Evolutionary conservation across 2,329 filamentous ascomycete genomes (phyloP).

Genomic region (Pyricularia sp.): DNA sequence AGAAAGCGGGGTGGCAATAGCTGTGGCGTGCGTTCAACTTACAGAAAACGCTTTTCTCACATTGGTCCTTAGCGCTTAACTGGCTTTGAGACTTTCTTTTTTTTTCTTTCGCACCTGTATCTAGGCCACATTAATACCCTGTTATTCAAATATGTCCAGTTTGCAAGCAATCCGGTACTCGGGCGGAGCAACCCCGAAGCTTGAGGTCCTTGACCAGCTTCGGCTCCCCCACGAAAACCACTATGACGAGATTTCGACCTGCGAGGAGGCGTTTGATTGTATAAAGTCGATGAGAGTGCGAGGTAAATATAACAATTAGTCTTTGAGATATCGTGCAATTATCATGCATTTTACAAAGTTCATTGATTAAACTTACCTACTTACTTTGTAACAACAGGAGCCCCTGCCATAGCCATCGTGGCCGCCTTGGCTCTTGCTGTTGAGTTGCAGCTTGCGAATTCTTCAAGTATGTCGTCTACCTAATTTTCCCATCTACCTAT

Average conservation of each 20-base stretch:
- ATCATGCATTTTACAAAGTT: neutral
- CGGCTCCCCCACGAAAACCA: constrained; percentile 66
- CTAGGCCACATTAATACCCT: neutral
- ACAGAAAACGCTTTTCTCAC: neutral
- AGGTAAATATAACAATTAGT: constrained; percentile 21
- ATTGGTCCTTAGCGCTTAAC: neutral
- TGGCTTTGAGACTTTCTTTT: neutral
- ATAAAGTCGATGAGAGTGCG: constrained; percentile 70
- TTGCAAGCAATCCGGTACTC: constrained; percentile 70
- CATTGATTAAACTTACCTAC: neutral
- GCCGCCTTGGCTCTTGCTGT: constrained; percentile 79
- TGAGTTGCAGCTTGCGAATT: constrained; percentile 52
- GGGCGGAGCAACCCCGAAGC: constrained; percentile 37
- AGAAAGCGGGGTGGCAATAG: neutral
- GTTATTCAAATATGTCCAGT: constrained; percentile 28
- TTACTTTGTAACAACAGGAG: constrained; percentile 32
- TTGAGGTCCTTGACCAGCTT: constrained; percentile 75
- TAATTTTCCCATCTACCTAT: neutral
- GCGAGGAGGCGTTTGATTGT: constrained; percentile 67
- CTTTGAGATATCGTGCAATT: neutral
- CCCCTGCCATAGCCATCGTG: constrained; percentile 96
- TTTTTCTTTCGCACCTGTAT: neutral
- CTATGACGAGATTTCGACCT: constrained; percentile 59
- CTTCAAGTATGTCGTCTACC: constrained; percentile 16
- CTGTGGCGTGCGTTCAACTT: neutral